A percentile compares a stretch with the other conserved stretches of the same genome.
Evolutionary conservation across 208 protist genomes (phyloP).

Genomic region (Leishmania martiniquensis): DNA sequence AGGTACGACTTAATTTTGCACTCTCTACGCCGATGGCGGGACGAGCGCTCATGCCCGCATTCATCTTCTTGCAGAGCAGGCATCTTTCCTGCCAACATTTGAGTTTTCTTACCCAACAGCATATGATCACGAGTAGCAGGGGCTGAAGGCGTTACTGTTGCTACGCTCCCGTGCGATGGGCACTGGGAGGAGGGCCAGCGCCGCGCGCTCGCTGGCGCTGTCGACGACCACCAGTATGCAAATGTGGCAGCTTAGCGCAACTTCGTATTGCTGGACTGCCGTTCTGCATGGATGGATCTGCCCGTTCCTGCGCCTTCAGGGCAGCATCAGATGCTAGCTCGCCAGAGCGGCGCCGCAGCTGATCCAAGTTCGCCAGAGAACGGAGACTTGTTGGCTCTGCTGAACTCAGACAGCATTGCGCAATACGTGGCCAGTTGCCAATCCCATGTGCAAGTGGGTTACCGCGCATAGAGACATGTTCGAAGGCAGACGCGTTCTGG

Average conservation of each 20-base stretch:
- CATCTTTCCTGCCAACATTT: not conserved
- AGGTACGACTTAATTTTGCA: no score
- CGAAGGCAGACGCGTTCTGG: slow-evolving; percentile 45
- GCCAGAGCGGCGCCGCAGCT: not conserved
- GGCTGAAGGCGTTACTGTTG: not conserved
- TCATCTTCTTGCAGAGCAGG: not conserved
- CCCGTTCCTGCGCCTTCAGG: not conserved
- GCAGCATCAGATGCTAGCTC: slow-evolving; percentile 5
- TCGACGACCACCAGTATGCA: slow-evolving; percentile 9
- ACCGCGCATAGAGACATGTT: slow-evolving; percentile 23
- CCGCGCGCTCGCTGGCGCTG: not conserved
- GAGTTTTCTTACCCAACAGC: not conserved
- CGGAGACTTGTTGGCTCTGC: slow-evolving; percentile 6
- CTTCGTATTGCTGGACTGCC: slow-evolving; percentile 11
- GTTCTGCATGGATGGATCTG: slow-evolving; percentile 26
- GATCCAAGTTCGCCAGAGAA: not conserved
- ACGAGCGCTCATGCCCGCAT: not conserved
- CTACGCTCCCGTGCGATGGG: not conserved
- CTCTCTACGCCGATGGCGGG: no score
- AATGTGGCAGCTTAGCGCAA: slow-evolving; percentile 14
- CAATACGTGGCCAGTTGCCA: slow-evolving; percentile 55
- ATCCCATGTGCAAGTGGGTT: slow-evolving; percentile 41
- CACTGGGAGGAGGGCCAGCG: not conserved
- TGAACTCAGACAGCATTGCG: slow-evolving; percentile 55
- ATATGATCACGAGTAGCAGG: not conserved